Evolutionary conservation across 1,284 basidiomycete species (phyloP), one percentile per base, ranked within the genome.

Genomic region (Butyriboletus appendiculatus): DNA sequence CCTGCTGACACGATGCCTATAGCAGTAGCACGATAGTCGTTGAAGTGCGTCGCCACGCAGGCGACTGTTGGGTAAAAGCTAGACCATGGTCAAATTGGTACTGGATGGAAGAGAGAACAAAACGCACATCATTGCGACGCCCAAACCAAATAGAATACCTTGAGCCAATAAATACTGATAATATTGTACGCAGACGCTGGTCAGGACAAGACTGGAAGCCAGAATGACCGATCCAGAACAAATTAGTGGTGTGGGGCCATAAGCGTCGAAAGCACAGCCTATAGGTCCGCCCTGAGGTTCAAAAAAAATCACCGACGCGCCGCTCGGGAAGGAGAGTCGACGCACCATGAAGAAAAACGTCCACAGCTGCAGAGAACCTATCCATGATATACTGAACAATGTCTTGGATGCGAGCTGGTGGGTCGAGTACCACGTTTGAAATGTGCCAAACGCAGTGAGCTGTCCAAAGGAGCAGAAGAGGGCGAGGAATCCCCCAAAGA

Each of bases 101-200:
- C 34, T 20, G 18, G 26, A 37, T 41, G 47, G 22, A 59, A 52
- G 24, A 48, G 48, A 26, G 52, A n/a, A 28, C 35, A 26, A 39
- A 20, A 73, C 82, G 48, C 52, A 85, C 81, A 86, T 58, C 53
- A 85, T 62, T 7, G 81, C 84, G 28, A 81, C 80, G 11, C 81
- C 79, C n/a, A 84, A 60, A 30, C 84, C 84, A 55, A 84, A 80
- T 4, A 84, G 59, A 5, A 87, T 45, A 6, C 85, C 85, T 61
- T 87, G 85, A 0, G 76, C 73, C 16, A 88, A 71, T 32, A 87
- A 66, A 60, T 80, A 84, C 50, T 87, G 79, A 62, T 81, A 84
- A 62, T 81, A 84, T 53, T 75, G 66, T 3, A 71, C 76, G n/a
- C 75, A 79, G 28, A 87, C 54, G 60, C 81, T 83, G 10, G 81